Percentiles rank a stretch among this genome's conserved stretches.
These are phyloP conservation scores for Colletotrichum musae DNA, from an alignment of 2,329 filamentous ascomycete species.

Conservation along the genomic window DNA sequence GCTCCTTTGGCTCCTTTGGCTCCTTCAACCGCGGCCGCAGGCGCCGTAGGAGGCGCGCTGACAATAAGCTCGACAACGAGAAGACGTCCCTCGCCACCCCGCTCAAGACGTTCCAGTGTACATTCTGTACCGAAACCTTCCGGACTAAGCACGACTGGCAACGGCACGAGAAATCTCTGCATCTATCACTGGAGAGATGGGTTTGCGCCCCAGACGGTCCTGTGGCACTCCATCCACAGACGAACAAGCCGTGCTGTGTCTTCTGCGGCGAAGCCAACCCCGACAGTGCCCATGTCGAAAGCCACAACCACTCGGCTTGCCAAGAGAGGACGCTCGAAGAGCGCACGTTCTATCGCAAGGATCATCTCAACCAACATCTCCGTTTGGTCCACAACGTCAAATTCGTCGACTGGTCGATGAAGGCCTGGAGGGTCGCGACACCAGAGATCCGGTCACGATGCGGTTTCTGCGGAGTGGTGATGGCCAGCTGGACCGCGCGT, in stretches of 20 bases:
- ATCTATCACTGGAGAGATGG: conserved; percentile 76
- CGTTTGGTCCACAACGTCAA: conserved; percentile 75
- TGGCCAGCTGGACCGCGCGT: conserved; percentile 73
- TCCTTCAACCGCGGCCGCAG: conserved; percentile 63
- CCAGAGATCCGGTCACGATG: conserved; percentile 75
- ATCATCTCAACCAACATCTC: conserved; percentile 77
- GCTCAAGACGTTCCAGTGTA: conserved; percentile 75
- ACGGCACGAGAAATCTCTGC: conserved; percentile 78
- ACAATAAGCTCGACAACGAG: conserved; percentile 55
- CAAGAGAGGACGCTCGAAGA: conserved; percentile 75
- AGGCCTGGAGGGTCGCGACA: conserved; percentile 72
- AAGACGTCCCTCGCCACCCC: conserved; percentile 56
- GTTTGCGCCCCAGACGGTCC: conserved; percentile 73
- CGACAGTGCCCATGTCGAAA: conserved; percentile 68
- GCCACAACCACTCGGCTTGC: conserved; percentile 74
- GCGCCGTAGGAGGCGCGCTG: conserved; percentile 64
- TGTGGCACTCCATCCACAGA: conserved; percentile 70
- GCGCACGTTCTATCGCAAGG: conserved; percentile 76
- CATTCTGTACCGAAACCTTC: conserved; percentile 78
- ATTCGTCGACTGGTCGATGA: conserved; percentile 75
- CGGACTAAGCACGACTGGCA: conserved; percentile 80
- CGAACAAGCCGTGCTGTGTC: conserved; percentile 69
- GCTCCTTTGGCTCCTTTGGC: conserved; percentile 68
- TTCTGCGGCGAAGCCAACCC: conserved; percentile 73
- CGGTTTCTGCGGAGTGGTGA: conserved; percentile 75